Percentiles rank a stretch among this genome's conserved stretches.
phyloP scores from a whole-genome alignment of 192 early-diverging fungal genomes.

The Umbelopsis sp. region DNA sequence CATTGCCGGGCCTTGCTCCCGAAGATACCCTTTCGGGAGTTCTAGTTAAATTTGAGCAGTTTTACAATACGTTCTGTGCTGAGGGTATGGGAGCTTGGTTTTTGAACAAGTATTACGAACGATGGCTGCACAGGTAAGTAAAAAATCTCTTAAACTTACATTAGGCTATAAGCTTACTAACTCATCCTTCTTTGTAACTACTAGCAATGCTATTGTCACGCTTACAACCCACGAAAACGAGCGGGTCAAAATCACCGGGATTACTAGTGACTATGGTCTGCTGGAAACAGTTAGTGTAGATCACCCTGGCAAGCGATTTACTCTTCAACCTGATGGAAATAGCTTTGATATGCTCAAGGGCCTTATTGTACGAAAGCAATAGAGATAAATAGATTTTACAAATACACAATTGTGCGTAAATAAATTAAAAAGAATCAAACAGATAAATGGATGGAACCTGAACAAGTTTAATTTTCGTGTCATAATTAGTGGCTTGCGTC shows the following conservation, averaged over 20 bases:
- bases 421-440: not conserved
- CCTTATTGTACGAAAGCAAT: conserved; percentile 75
- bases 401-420: not conserved
- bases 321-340: conserved; percentile 96
- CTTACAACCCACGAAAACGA: conserved; percentile 61
- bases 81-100: conserved; percentile 61
- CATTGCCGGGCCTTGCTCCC: conserved; percentile 59
- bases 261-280: conserved; percentile 75
- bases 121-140: conserved; percentile 83
- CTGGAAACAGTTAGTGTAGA: conserved; percentile 66
- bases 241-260: conserved; percentile 72
- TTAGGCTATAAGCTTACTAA: not conserved
- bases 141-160: not conserved
- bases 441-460: not conserved
- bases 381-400: conserved; percentile 12
- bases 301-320: conserved; percentile 57
- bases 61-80: conserved; percentile 74
- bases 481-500: too few relatives aligned
- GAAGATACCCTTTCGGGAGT: conserved; percentile 71
- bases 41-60: conserved; percentile 71
- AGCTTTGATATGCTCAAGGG: conserved; percentile 97
- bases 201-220: conserved; percentile 66
- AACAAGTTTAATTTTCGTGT: too few relatives aligned
- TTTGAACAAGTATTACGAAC: conserved; percentile 74
- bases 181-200: not conserved